Evolutionary conservation across 306 rosid genomes (phyloP), one percentile per base, ranked within the genome.

Genomic region (Trichosanthes truncata): DNA sequence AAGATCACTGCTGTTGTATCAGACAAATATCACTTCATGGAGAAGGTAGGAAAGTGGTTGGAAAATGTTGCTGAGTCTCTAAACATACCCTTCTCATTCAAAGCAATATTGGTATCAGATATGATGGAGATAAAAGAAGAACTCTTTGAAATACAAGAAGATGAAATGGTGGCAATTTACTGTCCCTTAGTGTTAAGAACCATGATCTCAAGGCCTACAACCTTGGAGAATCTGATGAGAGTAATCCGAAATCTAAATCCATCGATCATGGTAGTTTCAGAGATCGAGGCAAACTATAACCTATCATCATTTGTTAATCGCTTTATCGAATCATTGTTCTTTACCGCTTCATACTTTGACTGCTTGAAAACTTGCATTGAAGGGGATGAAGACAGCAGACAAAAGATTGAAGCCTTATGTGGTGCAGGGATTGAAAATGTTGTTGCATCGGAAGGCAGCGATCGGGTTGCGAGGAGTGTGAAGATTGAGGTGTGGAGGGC

Each of bases 401-500:
- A 36, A 79, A 20, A 15, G 15, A 5, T 61, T 1, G 94, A 94
- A 81, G 81, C 5, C 36, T 51, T 85, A 14, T 61, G 87, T 0
- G 3, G 81, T 0, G 85, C 68, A 25, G 92, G 91, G 68, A 89
- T 92, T 67, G 33, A 83, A 56, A 84, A 84, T 72, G 87, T 88
- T 60, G 86, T 92, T 75, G 94, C 89, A 0, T 55, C 45, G 46
- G 97, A 92, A 80, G 90, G 93, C 1, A 60, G 74, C 17, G 90
- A 87, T 77, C 88, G 98, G 81, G 74, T 78, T 1, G 78, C 36
- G 40, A 83, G 91, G 41, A 85, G 78, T 65, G 97, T 93, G 87
- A 85, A 74, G 65, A 88, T 90, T 23, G 89, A 87, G 51, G 94
- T 91, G 69, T 93, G 98, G 98, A 90, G 96, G 78, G 87, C 80